Base-by-base conservation (phyloP, 306 rosid species). In the Phaseolus lunatus region DNA sequence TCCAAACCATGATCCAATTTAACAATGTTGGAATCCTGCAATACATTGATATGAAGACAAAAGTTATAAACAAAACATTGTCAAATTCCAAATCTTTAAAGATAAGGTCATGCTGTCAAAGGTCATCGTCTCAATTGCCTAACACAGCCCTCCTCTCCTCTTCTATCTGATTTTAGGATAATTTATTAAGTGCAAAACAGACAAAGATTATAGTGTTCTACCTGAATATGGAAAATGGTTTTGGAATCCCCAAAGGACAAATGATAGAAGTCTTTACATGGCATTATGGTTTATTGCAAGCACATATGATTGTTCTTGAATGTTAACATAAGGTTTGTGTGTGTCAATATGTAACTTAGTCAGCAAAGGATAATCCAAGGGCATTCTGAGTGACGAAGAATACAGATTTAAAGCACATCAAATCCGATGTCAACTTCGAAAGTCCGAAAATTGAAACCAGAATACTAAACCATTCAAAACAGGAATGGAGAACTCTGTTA, bases 1-100 rank as follows among this genome's bases (percentile, higher is more conserved):
- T 80, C 84, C 65, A 88, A 85, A 73, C 62, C 93, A 22, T 87
- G 80, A 77, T 91, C 90, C 87, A 86, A 71, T 65, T 72, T 65
- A 47, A 52, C 75, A 2, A 45, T 72, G 49, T 80, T 52, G 50
- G 88, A 81, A 75, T 73, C 88, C 89, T 83, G 88, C 59, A 78
- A 52, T 23, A 74, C 68, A 66, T 43, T 67, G 37, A 78, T 48
- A 22, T n/a, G n/a, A n/a, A n/a, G n/a, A n/a, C n/a, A n/a, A n/a
- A n/a, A n/a, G n/a, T n/a, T n/a, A n/a, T n/a, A n/a, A n/a, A n/a
- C n/a, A n/a, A n/a, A n/a, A n/a, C n/a, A n/a, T 3, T 26, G 31
- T 56, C 26, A 56, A 23, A 23, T 23, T 23, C 63, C 35, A 23
- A 56, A 56, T 11, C n/a, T 23, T 56, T 33, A 56, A 23, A 23